phyloP scores from a whole-genome alignment of 805 yeast genomes.

The Priceomyces medius region DNA sequence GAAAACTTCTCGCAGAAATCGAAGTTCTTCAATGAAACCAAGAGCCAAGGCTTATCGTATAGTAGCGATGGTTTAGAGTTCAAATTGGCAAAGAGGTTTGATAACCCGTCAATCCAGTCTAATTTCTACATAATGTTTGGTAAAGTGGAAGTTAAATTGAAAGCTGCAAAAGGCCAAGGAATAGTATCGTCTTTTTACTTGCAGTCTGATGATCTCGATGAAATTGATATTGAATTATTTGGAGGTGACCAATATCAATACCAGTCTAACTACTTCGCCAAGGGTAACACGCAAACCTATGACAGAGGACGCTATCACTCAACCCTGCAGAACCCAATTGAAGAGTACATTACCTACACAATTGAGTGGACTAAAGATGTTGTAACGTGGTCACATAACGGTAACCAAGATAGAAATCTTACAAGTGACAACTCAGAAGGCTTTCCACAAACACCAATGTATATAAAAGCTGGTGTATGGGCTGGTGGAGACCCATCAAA shows the following conservation, averaged over 20 bases:
- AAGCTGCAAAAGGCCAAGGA: slow-evolving; percentile 78
- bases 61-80: slow-evolving; percentile 60
- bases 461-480: slow-evolving; percentile 67
- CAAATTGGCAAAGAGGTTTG: slow-evolving; percentile 59
- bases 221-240: slow-evolving; percentile 84
- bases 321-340: slow-evolving; percentile 53
- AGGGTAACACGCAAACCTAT: slow-evolving; percentile 74
- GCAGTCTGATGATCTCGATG: slow-evolving; percentile 84
- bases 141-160: slow-evolving; percentile 65
- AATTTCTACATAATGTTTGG: slow-evolving; percentile 89
- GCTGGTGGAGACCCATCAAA: slow-evolving; percentile 77
- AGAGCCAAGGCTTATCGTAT: slow-evolving; percentile 28
- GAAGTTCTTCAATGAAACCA: slow-evolving; percentile 17
- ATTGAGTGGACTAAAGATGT: slow-evolving; percentile 76
- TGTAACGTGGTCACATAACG: slow-evolving; percentile 73
- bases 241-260: slow-evolving; percentile 76
- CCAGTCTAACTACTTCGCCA: slow-evolving; percentile 77
- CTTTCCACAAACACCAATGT: slow-evolving; percentile 92
- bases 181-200: slow-evolving; percentile 77
- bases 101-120: slow-evolving; percentile 77
- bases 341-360: slow-evolving; percentile 70
- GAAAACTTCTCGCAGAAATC: slow-evolving; percentile 26
- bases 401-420: slow-evolving; percentile 63
- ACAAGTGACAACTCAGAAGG: slow-evolving; percentile 56
- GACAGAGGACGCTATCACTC: slow-evolving; percentile 76